phyloP scores from a whole-genome alignment of 257 asterid genomes.

The Rhazya stricta region DNA sequence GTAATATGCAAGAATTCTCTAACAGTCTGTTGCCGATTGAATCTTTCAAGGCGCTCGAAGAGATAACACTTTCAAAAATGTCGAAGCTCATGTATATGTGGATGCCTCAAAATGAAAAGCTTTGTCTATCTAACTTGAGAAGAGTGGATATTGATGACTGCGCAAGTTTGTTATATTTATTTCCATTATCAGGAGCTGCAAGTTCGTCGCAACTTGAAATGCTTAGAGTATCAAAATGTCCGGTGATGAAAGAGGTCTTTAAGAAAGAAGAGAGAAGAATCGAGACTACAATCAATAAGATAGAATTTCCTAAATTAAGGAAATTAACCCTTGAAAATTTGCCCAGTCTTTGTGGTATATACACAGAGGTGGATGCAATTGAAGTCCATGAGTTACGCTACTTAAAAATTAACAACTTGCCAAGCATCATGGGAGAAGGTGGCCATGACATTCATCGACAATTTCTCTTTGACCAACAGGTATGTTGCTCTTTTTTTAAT shows the following conservation, averaged over 20 bases:
- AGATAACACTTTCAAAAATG: not conserved
- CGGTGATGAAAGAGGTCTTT: not conserved
- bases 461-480: not conserved
- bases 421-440: no score
- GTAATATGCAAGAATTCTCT: not conserved
- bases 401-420: not conserved
- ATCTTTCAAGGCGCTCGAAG: not conserved
- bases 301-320: not conserved
- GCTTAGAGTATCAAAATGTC: not conserved
- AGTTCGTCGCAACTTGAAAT: not conserved
- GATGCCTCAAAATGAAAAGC: not conserved
- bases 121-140: not conserved
- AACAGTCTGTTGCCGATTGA: not conserved
- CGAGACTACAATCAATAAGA: not conserved
- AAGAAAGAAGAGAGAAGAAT: not conserved
- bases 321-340: fast-evolving
- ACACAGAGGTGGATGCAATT: not conserved
- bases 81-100: not conserved
- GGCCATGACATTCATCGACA: not conserved
- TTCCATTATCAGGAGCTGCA: not conserved
- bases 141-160: not conserved
- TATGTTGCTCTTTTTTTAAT: no score
- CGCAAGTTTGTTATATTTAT: not conserved
- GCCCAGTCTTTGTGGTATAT: not conserved
- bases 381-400: not conserved